These are phyloP conservation scores for Cyclotella baltica DNA, from an alignment of 108 stramenopile genomes.

Conservation along the genomic window DNA sequence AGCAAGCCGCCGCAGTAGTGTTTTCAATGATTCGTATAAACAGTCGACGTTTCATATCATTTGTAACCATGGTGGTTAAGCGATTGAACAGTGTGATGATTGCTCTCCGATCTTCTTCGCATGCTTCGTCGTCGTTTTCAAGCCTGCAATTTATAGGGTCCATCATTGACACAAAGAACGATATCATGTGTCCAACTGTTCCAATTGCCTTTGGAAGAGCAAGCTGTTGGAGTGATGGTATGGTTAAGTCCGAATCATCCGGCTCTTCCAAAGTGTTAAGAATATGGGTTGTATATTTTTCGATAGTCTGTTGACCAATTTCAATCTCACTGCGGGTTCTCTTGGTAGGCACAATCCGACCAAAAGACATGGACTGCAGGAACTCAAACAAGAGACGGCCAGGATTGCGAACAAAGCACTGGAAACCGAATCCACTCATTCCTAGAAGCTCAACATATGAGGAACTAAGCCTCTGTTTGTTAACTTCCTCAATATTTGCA, in stretches of 20 bases:
- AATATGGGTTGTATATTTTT: neutral
- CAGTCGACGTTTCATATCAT: neutral
- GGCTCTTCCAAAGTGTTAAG: neutral
- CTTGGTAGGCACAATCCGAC: neutral
- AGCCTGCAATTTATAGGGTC: neutral
- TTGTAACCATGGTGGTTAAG: neutral
- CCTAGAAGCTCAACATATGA: neutral
- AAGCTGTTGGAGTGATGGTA: neutral
- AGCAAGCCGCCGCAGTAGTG: neutral
- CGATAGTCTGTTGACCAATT: neutral
- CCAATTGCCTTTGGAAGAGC: neutral
- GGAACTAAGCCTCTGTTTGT: neutral
- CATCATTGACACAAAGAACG: neutral
- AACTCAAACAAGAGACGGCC: neutral
- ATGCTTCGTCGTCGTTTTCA: neutral
- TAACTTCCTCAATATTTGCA: conserved; percentile 5
- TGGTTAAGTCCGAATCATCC: neutral
- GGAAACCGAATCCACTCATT: neutral
- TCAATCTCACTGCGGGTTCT: neutral
- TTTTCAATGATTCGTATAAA: neutral
- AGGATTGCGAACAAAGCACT: neutral
- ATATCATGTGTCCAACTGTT: neutral
- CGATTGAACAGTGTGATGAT: neutral
- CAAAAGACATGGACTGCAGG: neutral
- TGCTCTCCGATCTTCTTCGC: neutral